Evolutionary conservation across 164 flowering plant genomes (phyloP), one percentile per base, ranked within the genome.

Genomic region (Buxus sempervirens): DNA sequence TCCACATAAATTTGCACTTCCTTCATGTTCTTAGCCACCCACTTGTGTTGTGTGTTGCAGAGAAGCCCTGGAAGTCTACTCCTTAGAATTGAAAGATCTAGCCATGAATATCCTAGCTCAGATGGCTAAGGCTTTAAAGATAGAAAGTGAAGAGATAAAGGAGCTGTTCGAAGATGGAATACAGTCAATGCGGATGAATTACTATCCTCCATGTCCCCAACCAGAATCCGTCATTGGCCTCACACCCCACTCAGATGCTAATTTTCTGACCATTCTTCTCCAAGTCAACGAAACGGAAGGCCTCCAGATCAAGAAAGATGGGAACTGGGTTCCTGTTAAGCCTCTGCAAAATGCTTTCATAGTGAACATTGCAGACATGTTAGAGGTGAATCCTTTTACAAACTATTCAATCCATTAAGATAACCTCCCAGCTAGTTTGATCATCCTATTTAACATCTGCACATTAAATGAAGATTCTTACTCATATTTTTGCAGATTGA

Each of bases 121-220:
- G 13, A 73, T 80, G 65, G 77, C 67, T 1, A 70, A 68, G 66
- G 69, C 70, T 28, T 53, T 81, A 12, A 42, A 69, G n/a, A 76
- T 81, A 63, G 66, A 77, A 5, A 45, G 3, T 0, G 62, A 72
- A 16, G 80, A 74, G 22, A 70, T 76, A 67, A 62, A 26, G 20
- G 72, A 62, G 24, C 26, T 73, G 28, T 72, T 75, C 38, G 78
- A 72, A 45, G 77, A 72, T 7, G 80, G 74, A 5, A 2, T 9
- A 14, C 86, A 81, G 56, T 0, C 62, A 12, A 71, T 77, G 78
- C 75, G 86, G 57, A 69, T 81, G 73, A 81, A 77, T 60, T 83
- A 81, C 58, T 83, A 79, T 64, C 86, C 86, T 1, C 79, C 76
- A 19, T 83, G 86, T 21, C 80, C 77, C 16, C 70, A 77, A 27